Percentiles rank a stretch among this genome's conserved stretches.
phyloP scores from a whole-genome alignment of 192 early-diverging fungal genomes.

The Coemansia furcata region DNA sequence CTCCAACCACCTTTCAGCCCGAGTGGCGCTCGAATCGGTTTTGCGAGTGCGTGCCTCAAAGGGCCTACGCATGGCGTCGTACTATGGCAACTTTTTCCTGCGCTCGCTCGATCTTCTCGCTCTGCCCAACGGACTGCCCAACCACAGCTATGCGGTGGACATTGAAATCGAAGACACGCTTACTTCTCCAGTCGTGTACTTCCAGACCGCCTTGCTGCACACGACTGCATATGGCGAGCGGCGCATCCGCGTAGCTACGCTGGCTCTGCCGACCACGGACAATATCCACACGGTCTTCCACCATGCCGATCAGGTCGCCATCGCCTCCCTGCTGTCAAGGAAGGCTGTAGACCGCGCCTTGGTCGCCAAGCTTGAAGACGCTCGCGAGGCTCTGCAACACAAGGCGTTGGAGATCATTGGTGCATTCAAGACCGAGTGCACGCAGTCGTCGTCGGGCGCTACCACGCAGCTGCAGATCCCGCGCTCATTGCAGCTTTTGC shows the following conservation, averaged over 20 bases:
- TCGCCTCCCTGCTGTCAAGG: constrained; percentile 77
- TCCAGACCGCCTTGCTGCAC: constrained; percentile 93
- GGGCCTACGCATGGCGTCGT: constrained; percentile 83
- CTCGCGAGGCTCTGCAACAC: constrained; percentile 85
- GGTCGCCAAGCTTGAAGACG: constrained; percentile 87
- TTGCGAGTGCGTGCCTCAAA: constrained; percentile 89
- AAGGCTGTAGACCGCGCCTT: constrained; percentile 90
- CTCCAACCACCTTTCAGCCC: constrained; percentile 70
- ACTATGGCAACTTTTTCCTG: constrained; percentile 97
- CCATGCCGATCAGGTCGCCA: constrained; percentile 79
- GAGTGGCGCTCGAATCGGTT: constrained; percentile 87
- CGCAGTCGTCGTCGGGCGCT: constrained; percentile 65
- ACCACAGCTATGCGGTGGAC: constrained; percentile 88
- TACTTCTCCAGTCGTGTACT: constrained; percentile 75
- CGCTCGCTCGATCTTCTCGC: constrained; percentile 89
- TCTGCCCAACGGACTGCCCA: constrained; percentile 89
- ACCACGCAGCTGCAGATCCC: constrained; percentile 78
- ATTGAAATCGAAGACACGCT: constrained; percentile 71
- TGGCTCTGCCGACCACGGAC: constrained; percentile 83
- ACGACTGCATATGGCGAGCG: constrained; percentile 88
- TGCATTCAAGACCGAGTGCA: constrained; percentile 83
- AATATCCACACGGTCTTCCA: constrained; percentile 78
- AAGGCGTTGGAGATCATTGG: constrained; percentile 86
- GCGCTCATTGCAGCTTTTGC: constrained; percentile 83
- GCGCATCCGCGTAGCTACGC: constrained; percentile 89